Evolutionary conservation across 352 stramenopile species (phyloP).

Genomic region (Hyaloperonospora brassicae): DNA sequence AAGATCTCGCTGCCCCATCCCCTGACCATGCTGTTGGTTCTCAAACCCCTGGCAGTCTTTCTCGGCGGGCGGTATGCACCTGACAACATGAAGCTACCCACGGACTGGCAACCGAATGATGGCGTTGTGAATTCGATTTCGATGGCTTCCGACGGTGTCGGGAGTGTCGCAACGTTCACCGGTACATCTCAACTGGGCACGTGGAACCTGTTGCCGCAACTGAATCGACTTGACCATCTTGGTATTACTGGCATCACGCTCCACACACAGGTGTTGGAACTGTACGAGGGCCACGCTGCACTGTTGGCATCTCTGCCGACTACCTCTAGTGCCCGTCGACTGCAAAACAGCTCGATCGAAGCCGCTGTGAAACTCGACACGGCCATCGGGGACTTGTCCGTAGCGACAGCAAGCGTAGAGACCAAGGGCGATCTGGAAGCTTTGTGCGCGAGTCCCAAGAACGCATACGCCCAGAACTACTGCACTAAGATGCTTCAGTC

Average conservation of each 20-base stretch:
- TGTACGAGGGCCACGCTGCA: conserved; percentile 28
- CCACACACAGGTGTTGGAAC: conserved; percentile 33
- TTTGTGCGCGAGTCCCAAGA: conserved; percentile 23
- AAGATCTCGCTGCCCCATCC: conserved; percentile 39
- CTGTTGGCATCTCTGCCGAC: conserved; percentile 23
- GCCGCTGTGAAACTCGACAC: conserved; percentile 20
- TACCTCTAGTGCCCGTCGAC: conserved; percentile 10
- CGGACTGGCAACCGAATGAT: conserved; percentile 40
- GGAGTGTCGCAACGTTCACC: conserved; percentile 19
- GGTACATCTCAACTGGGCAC: conserved; percentile 31
- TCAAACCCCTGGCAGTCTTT: conserved; percentile 30
- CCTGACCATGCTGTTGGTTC: conserved; percentile 39
- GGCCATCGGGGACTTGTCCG: conserved; percentile 24
- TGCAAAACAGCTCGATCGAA: conserved; percentile 14
- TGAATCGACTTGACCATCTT: conserved; percentile 42
- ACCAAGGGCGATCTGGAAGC: conserved; percentile 25
- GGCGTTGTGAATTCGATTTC: conserved; percentile 39
- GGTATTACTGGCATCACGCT: conserved; percentile 36
- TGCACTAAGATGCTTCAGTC: conserved; percentile 32
- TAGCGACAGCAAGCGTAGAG: conserved; percentile 24
- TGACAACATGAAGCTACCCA: conserved; percentile 25
- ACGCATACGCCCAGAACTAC: conserved; percentile 31
- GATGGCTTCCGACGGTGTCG: conserved; percentile 31
- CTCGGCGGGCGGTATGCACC: conserved; percentile 28
- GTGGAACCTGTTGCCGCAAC: conserved; percentile 44